Conservation (phyloP, 2,329 filamentous ascomycete species). For the Periglandula ipomoeae region DNA sequence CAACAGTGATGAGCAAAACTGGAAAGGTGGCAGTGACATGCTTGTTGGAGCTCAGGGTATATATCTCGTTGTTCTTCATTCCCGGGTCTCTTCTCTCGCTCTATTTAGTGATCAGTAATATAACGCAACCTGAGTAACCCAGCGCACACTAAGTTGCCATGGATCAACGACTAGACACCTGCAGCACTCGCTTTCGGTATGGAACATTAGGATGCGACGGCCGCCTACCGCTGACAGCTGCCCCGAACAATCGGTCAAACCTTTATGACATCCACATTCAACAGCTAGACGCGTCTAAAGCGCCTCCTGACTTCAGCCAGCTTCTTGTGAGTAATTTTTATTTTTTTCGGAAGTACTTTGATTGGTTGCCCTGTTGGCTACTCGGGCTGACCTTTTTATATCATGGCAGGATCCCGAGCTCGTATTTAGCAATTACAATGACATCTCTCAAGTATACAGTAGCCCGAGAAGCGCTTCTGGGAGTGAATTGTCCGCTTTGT, state of each 20-base stretch:
- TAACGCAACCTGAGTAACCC: too few relatives aligned
- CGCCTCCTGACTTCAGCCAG: not conserved
- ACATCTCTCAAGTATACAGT: slow-evolving; percentile 1
- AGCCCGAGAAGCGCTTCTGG: slow-evolving; percentile 8
- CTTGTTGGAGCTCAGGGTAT: too few relatives aligned
- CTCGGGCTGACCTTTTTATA: too few relatives aligned
- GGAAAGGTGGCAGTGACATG: too few relatives aligned
- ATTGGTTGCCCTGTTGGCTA: too few relatives aligned
- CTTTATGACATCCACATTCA: not conserved
- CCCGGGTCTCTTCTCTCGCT: too few relatives aligned
- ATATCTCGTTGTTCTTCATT: not conserved
- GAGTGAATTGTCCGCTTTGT: not conserved
- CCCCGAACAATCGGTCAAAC: not conserved
- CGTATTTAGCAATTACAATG: not conserved
- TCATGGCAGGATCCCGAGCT: not conserved
- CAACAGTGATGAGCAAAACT: too few relatives aligned
- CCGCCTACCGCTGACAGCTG: not conserved
- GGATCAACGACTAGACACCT: not conserved
- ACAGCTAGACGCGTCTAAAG: not conserved
- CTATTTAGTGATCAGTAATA: not conserved
- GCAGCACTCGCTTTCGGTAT: not conserved
- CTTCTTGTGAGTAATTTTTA: not conserved
- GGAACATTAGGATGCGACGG: not conserved
- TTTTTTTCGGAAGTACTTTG: too few relatives aligned
- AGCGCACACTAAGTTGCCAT: not conserved